Conservation (phyloP, 2,329 filamentous ascomycete species). For the Herpomyces periplanetae region DNA sequence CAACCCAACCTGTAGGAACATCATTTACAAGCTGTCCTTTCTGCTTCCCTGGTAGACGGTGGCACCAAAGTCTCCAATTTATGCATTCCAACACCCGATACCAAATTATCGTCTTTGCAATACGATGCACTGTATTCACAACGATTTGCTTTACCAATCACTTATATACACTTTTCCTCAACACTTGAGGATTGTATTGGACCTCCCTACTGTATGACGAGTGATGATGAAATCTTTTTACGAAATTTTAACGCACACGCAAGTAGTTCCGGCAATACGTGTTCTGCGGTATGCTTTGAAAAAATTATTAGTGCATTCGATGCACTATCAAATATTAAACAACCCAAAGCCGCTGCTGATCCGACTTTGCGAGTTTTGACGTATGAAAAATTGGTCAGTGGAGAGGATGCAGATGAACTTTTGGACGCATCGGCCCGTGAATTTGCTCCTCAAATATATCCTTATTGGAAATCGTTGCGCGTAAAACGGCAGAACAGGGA, state of each 20-base stretch:
- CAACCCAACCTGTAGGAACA: slow-evolving; percentile 24
- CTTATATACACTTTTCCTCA: slow-evolving; percentile 88
- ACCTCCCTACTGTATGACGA: slow-evolving; percentile 69
- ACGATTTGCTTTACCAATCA: slow-evolving; percentile 40
- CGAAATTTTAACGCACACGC: slow-evolving; percentile 35
- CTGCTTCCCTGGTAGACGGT: slow-evolving; percentile 15
- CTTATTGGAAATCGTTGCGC: slow-evolving; percentile 46
- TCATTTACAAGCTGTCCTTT: slow-evolving; percentile 58
- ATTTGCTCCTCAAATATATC: slow-evolving; percentile 41
- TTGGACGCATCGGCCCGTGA: slow-evolving; percentile 14
- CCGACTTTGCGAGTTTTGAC: slow-evolving; percentile 37
- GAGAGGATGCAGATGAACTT: slow-evolving; percentile 16
- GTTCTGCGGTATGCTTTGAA: slow-evolving; percentile 71
- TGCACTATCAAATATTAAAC: slow-evolving; percentile 38
- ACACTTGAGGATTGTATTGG: slow-evolving; percentile 85
- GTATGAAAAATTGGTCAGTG: slow-evolving; percentile 32
- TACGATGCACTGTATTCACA: slow-evolving; percentile 64
- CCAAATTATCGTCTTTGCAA: slow-evolving; percentile 16
- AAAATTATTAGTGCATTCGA: slow-evolving; percentile 82
- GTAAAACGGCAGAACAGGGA: slow-evolving; percentile 23
- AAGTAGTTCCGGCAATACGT: slow-evolving; percentile 18
- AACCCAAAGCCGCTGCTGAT: slow-evolving; percentile 62
- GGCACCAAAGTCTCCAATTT: slow-evolving; percentile 17
- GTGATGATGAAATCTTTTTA: slow-evolving; percentile 54
- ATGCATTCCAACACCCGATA: slow-evolving; percentile 26